A percentile compares a stretch with the other conserved stretches of the same genome.
phyloP scores from a whole-genome alignment of 108 stramenopile species.

The Cyclotella cryptica region DNA sequence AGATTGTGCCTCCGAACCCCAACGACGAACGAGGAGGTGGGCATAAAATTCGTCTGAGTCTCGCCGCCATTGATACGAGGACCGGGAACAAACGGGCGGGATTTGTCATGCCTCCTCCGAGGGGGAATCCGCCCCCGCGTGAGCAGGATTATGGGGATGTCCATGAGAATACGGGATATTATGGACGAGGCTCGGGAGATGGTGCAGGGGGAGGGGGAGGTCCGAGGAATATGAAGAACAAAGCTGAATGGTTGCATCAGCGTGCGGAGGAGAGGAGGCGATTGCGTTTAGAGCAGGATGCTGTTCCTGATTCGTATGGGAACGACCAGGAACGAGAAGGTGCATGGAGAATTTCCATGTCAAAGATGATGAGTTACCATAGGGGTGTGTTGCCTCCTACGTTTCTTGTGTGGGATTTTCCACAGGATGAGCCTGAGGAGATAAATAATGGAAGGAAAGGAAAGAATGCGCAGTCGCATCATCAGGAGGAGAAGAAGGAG shows the following conservation, averaged over 20 bases:
- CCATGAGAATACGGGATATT: slow-evolving; percentile 20
- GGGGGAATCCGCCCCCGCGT: slow-evolving; percentile 23
- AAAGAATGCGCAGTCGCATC: not conserved
- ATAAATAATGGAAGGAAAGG: not conserved
- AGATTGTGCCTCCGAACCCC: slow-evolving; percentile 43
- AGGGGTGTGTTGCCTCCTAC: slow-evolving; percentile 40
- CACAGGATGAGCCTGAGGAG: slow-evolving; percentile 24
- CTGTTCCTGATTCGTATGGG: not conserved
- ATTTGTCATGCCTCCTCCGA: slow-evolving; percentile 31
- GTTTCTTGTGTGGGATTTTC: slow-evolving; percentile 49
- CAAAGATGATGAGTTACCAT: slow-evolving; percentile 29
- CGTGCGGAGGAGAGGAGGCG: slow-evolving; percentile 45
- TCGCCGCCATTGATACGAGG: slow-evolving; percentile 69
- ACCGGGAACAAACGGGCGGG: slow-evolving; percentile 53
- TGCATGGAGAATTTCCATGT: slow-evolving; percentile 43
- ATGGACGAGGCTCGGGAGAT: slow-evolving; percentile 19
- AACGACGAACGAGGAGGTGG: slow-evolving; percentile 28
- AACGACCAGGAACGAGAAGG: slow-evolving; percentile 8
- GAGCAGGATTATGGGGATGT: slow-evolving; percentile 36
- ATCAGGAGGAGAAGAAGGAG: slow-evolving; percentile 30
- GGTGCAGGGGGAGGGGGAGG: slow-evolving; percentile 7
- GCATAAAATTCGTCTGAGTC: slow-evolving; percentile 69
- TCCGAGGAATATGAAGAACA: slow-evolving; percentile 11
- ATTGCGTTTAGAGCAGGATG: slow-evolving; percentile 39
- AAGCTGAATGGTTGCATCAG: slow-evolving; percentile 27